phyloP scores from a whole-genome alignment of 2,329 filamentous ascomycete species.

The Penicillium sp. region DNA sequence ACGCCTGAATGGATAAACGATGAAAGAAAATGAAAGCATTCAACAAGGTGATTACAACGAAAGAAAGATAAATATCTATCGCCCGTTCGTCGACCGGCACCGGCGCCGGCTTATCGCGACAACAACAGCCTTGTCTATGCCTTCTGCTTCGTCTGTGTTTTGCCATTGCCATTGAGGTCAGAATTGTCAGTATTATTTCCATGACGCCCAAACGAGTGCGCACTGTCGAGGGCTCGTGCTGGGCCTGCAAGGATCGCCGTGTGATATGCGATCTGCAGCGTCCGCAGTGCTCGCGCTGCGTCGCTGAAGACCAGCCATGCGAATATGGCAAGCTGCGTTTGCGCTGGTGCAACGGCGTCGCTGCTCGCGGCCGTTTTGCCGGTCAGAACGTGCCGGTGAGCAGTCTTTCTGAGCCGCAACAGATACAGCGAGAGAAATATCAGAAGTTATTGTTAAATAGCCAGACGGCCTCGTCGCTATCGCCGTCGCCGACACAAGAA shows the following conservation, averaged over 20 bases:
- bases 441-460: not conserved
- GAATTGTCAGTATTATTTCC: not conserved
- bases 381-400: conserved; percentile 13
- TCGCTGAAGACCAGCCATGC: conserved; percentile 21
- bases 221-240: conserved; percentile 41
- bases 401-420: not conserved
- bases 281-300: conserved; percentile 38
- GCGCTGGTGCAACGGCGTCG: conserved; percentile 39
- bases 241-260: conserved; percentile 44
- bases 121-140: not conserved
- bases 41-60: not conserved
- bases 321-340: conserved; percentile 40
- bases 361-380: conserved; percentile 17
- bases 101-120: not conserved
- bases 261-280: conserved; percentile 42
- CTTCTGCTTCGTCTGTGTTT: not conserved
- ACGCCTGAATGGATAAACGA: too few species aligned
- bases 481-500: not conserved
- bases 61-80: not conserved
- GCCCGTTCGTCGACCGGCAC: not conserved
- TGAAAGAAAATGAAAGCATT: not conserved
- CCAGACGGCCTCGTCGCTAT: not conserved
- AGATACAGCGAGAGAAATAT: not conserved
- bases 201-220: conserved; percentile 22
- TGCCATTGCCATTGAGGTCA: not conserved